These are phyloP conservation scores for Botrytis porri DNA, from an alignment of 2,329 filamentous ascomycete genomes.

Conservation along the genomic window DNA sequence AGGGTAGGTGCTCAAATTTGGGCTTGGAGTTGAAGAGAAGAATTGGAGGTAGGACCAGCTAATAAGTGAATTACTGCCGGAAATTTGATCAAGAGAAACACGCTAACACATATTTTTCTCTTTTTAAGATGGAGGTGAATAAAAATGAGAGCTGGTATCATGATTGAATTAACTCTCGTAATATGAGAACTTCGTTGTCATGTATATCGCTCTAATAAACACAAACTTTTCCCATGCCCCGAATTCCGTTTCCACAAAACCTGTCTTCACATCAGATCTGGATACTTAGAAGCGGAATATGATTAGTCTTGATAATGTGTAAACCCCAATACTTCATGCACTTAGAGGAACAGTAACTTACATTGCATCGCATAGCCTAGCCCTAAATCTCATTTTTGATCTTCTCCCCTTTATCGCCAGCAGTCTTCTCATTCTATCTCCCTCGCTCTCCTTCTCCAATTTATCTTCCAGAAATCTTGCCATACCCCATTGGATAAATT, in stretches of 20 bases:
- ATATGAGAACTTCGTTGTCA: background rate
- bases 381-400: background rate
- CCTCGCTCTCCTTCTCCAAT: background rate
- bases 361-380: background rate
- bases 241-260: background rate
- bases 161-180: too few species aligned
- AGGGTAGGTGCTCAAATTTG: background rate
- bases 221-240: background rate
- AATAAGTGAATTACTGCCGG: background rate
- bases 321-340: background rate
- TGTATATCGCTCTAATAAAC: background rate
- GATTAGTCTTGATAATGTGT: background rate
- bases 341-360: background rate
- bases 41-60: too few species aligned
- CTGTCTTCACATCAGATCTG: background rate
- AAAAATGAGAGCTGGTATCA: accelerated
- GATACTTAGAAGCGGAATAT: background rate
- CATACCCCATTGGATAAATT: accelerated
- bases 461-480: background rate
- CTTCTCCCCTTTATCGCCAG: background rate
- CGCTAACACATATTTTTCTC: too few species aligned
- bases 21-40: background rate
- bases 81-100: background rate
- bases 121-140: background rate
- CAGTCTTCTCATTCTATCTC: background rate